A percentile compares a stretch with the other conserved stretches of the same genome.
These are phyloP conservation scores for Meyerozyma smithsonii DNA, from an alignment of 1,139 yeast species.

Conservation along the genomic window DNA sequence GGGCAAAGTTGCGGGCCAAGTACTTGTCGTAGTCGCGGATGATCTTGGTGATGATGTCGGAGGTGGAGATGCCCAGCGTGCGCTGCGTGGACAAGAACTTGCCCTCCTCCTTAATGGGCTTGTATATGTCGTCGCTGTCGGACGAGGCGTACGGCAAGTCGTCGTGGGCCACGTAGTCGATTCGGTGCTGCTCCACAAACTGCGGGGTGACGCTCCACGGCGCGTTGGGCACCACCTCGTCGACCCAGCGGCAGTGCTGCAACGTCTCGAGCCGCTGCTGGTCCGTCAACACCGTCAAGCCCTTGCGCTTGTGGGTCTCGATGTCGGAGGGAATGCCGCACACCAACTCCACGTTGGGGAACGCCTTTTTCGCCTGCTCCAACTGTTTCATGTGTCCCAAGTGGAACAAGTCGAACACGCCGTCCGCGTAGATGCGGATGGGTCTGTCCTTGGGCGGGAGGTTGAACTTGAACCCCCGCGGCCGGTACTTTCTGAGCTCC, in stretches of 20 bases:
- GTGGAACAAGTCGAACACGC: slow-evolving; percentile 94
- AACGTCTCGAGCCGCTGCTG: slow-evolving; percentile 84
- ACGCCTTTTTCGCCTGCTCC: slow-evolving; percentile 94
- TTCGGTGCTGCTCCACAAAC: slow-evolving; percentile 69
- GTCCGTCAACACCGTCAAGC: slow-evolving; percentile 85
- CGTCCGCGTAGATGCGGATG: slow-evolving; percentile 91
- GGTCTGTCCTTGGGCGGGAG: slow-evolving; percentile 85
- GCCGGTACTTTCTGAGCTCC: slow-evolving; percentile 64
- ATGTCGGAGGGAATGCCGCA: slow-evolving; percentile 90
- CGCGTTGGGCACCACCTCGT: slow-evolving; percentile 88
- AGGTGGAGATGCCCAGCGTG: slow-evolving; percentile 93
- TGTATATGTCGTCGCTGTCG: slow-evolving; percentile 86
- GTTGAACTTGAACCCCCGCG: slow-evolving; percentile 66
- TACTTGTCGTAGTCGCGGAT: slow-evolving; percentile 95
- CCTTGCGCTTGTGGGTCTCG: slow-evolving; percentile 89
- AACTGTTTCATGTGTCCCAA: slow-evolving; percentile 96
- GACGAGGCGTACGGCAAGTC: slow-evolving; percentile 90
- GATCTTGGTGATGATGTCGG: slow-evolving; percentile 91
- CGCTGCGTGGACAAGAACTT: slow-evolving; percentile 92
- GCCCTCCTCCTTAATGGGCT: slow-evolving; percentile 85
- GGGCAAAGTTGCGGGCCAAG: slow-evolving; percentile 91
- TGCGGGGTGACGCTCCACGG: slow-evolving; percentile 94
- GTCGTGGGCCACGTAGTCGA: slow-evolving; percentile 97
- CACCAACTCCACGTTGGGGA: slow-evolving; percentile 76
- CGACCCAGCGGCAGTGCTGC: slow-evolving; percentile 93